A percentile compares a stretch with the other conserved stretches of the same genome.
Conservation (phyloP, 164 flowering plant species). For the Buxus sempervirens region DNA sequence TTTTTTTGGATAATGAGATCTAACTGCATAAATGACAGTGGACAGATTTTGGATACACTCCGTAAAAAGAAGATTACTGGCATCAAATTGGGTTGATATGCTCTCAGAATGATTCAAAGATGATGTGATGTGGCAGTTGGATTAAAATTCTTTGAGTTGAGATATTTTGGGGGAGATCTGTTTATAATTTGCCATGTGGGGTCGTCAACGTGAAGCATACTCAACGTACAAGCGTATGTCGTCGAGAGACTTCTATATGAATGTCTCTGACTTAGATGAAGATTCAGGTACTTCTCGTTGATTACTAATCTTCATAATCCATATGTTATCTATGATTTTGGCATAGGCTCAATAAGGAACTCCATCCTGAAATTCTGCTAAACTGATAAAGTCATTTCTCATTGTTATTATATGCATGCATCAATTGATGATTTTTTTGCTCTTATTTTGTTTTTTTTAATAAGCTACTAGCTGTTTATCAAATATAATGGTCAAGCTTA, state of each 20-base stretch:
- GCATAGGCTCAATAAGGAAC: neutral
- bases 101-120: neutral
- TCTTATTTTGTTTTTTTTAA: neutral
- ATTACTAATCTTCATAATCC: neutral
- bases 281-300: conserved; percentile 38
- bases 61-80: neutral
- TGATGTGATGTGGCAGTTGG: conserved; percentile 18
- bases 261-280: conserved; percentile 31
- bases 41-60: neutral
- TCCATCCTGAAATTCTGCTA: neutral
- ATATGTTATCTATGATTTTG: neutral
- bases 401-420: neutral
- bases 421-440: neutral
- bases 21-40: neutral
- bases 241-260: conserved; percentile 34
- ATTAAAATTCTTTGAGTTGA: neutral
- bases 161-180: neutral
- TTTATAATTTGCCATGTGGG: conserved; percentile 39
- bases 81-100: neutral
- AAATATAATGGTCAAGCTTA: too few relatives aligned
- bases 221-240: conserved; percentile 45
- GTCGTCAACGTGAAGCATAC: conserved; percentile 41
- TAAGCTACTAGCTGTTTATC: neutral
- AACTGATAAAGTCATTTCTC: neutral
- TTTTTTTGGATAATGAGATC: neutral